Base-by-base conservation (phyloP, 2,329 filamentous ascomycete species). In the Ampelomyces quisqualis region DNA sequence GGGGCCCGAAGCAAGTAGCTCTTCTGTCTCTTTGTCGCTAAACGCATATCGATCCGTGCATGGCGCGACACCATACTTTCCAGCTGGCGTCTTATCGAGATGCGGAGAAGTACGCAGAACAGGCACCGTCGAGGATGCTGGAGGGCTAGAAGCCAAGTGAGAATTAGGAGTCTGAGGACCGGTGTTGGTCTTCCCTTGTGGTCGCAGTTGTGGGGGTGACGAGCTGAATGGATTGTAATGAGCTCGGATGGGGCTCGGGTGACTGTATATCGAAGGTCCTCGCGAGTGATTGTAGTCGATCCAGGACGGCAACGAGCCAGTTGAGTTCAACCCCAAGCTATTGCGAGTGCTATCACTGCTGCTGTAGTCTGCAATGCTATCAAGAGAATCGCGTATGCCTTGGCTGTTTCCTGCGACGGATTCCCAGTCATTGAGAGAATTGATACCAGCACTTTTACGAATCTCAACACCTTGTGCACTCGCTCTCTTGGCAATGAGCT, bases 341-440 rank as follows among this genome's bases (percentile, higher is more conserved):
- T 55, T 50, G 7, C 53, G 44, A 20, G 49, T 57, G 7, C 45
- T 49, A 14, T 65, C 59, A 19, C 52, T 55, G 22, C 57, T 63
- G 31, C 58, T 65, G 39, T 66, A 65, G 38, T 67, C 56, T 11
- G 64, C 65, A 39, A 65, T 58, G 34, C 64, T 68, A 17, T 58
- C 60, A 4, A 46, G 46, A 23, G 50, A 59, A n/a, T 29, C 45
- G 38, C 51, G 55, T 1, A 37, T 44, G 11, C 37, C 31, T 9
- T 46, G 50, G 30, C 55, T 62, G 10, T 47, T 44, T 6, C 51
- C 51, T 7, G 30, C 58, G 18, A 67, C 39, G 2, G 66, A 69
- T 27, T 68, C 64, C 67, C 67, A 69, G 26, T 69, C 67, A 8
- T 49, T 20, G 31, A 28, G 20, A 48, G n/a, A n/a, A n/a, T n/a